Conservation (phyloP, 371 early-diverging fungal species). For the Parasitella parasitica region DNA sequence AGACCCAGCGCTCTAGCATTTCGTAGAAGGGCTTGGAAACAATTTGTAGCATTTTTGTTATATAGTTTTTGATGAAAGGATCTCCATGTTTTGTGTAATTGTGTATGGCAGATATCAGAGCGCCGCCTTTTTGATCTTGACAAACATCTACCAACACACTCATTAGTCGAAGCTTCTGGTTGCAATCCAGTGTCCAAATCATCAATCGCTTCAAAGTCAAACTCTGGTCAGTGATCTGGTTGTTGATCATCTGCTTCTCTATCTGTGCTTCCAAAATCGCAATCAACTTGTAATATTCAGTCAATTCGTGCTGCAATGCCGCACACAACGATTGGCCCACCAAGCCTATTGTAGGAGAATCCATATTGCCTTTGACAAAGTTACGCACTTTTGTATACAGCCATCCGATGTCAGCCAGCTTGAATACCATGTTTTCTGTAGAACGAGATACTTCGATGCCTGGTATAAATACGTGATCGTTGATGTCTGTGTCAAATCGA, state of each 20-base stretch:
- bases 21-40: conserved; percentile 86
- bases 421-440: conserved; percentile 55
- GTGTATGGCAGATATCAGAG: conserved; percentile 77
- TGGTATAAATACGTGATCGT: conserved; percentile 52
- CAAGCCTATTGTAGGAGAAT: conserved; percentile 49
- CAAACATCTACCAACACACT: conserved; percentile 62
- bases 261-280: conserved; percentile 85
- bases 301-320: conserved; percentile 75
- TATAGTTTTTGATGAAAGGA: conserved; percentile 78
- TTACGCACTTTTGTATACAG: conserved; percentile 60
- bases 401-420: conserved; percentile 73
- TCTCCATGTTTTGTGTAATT: conserved; percentile 88
- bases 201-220: conserved; percentile 81
- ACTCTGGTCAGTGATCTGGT: conserved; percentile 36
- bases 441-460: conserved; percentile 50
- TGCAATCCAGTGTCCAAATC: conserved; percentile 85
- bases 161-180: conserved; percentile 74
- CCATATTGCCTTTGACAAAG: conserved; percentile 44
- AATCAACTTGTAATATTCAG: conserved; percentile 80
- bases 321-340: conserved; percentile 80
- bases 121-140: conserved; percentile 74
- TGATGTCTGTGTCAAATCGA: conserved; percentile 54
- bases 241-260: conserved; percentile 36
- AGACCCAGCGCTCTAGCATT: conserved; percentile 92
- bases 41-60: conserved; percentile 74